Evolutionary conservation across 169 alveolate species (phyloP), one percentile per base, ranked within the genome.

Genomic region (Cryptosporidium meleagridis): DNA sequence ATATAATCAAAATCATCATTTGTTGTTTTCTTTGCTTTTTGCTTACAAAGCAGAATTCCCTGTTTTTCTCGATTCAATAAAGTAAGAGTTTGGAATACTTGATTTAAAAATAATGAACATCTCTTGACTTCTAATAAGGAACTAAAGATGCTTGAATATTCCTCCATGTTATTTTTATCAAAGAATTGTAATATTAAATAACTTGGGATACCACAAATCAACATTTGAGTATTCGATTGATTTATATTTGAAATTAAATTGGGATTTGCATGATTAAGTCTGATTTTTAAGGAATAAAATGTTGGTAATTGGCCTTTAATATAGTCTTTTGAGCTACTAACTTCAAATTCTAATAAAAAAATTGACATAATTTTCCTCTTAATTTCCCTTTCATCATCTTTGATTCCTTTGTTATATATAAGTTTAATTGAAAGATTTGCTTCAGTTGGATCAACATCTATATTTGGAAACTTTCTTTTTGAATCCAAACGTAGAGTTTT

Each of bases 381-480:
- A 9, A 21, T 9, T 26, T 80, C 61, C 16, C 29, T 41, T 6
- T 37, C 55, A n/a, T 80, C 31, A 16, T 29, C 52, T 39, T 37
- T 62, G 14, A 62, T 21, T 14, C 48, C 53, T 23, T 67, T 35
- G 21, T 44, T 37, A 35, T 12, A 26, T 35, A 80, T 5, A 53
- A 73, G 65, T 45, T 80, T 80, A 44, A 80, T 59, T 10, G 89
- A 62, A 59, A 80, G 70, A 62, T 80, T 80, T 21, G 59, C 61
- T 44, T 80, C 89, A 3, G 89, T 80, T 44, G 89, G 89, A 65
- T 80, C 89, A 26, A 80, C 75, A 80, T 65, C 89, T 61, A 80
- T 65, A 59, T 80, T 80, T 12, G 89, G 89, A 9, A 61, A 67
- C 29, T 18, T 80, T 31, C 44, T 80, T 31, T 80, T 59, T 26